These are phyloP conservation scores for Xylaria castorea DNA, from an alignment of 495 filamentous ascomycete species.

Conservation along the genomic window DNA sequence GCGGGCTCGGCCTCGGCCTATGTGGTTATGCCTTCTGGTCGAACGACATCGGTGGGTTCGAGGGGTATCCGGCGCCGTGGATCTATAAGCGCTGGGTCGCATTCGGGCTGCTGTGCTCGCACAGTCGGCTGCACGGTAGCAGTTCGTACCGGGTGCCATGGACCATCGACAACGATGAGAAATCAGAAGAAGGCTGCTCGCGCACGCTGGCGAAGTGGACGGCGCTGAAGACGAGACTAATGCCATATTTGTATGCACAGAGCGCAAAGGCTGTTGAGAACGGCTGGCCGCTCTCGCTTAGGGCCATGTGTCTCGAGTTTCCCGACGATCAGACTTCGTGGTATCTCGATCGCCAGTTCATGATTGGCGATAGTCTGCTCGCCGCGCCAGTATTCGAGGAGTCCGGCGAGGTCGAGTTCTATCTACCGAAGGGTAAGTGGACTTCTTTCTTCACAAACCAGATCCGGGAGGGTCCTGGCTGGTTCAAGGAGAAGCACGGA, in stretches of 20 bases:
- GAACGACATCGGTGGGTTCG: constrained; percentile 76
- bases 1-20: constrained; percentile 69
- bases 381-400: constrained; percentile 69
- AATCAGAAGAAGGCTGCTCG: constrained; percentile 55
- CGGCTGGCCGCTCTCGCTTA: constrained; percentile 61
- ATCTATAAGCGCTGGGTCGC: constrained; percentile 82
- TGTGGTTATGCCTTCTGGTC: constrained; percentile 74
- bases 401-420: constrained; percentile 65
- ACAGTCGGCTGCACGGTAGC: constrained; percentile 71
- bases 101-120: constrained; percentile 71
- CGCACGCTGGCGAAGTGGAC: constrained; percentile 64
- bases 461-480: constrained; percentile 53
- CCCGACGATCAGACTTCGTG: constrained; percentile 67
- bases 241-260: constrained; percentile 67
- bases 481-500: constrained; percentile 55
- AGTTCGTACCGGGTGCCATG: constrained; percentile 74
- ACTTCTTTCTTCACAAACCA: constrained; percentile 56
- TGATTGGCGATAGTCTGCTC: constrained; percentile 65
- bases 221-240: constrained; percentile 65
- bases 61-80: constrained; percentile 68
- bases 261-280: constrained; percentile 52
- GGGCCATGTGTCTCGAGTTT: constrained; percentile 70
- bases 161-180: constrained; percentile 68
- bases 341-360: constrained; percentile 70
- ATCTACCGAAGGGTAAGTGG: constrained; percentile 67